These are phyloP conservation scores for Lophiotrema nucula DNA, from an alignment of 495 filamentous ascomycete genomes.

Conservation along the genomic window DNA sequence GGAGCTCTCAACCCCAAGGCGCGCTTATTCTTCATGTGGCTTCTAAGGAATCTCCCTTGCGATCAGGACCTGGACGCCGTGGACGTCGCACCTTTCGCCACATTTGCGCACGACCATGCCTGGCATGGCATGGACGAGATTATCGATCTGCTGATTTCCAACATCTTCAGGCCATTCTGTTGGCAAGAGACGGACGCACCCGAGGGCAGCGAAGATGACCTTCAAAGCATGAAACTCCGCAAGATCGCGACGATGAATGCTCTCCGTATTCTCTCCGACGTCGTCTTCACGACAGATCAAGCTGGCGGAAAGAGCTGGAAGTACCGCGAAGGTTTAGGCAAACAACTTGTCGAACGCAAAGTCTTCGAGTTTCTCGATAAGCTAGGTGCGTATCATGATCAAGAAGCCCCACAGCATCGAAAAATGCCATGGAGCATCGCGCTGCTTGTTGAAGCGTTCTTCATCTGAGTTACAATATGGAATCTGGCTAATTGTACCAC, in stretches of 20 bases:
- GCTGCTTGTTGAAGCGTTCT: no score
- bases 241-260: constrained; percentile 53
- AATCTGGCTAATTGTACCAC: no score
- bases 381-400: no score
- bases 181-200: constrained; percentile 4
- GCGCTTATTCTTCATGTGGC: background rate
- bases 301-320: constrained; percentile 88
- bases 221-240: no score
- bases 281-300: constrained; percentile 71
- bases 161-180: constrained; percentile 68
- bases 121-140: constrained; percentile 93
- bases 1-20: background rate
- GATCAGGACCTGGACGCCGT: no score
- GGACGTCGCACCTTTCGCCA: no score
- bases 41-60: no score
- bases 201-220: constrained; percentile 44
- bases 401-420: no score
- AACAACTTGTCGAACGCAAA: constrained; percentile 62
- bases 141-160: constrained; percentile 79
- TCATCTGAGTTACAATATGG: no score
- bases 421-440: no score
- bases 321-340: constrained; percentile 83
- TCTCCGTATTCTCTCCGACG: constrained; percentile 83
- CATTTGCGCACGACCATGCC: no score
- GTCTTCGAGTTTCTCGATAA: constrained; percentile 81